Base-by-base conservation (phyloP, 176 grass and related monocot species). In the Oryza brachyantha region DNA sequence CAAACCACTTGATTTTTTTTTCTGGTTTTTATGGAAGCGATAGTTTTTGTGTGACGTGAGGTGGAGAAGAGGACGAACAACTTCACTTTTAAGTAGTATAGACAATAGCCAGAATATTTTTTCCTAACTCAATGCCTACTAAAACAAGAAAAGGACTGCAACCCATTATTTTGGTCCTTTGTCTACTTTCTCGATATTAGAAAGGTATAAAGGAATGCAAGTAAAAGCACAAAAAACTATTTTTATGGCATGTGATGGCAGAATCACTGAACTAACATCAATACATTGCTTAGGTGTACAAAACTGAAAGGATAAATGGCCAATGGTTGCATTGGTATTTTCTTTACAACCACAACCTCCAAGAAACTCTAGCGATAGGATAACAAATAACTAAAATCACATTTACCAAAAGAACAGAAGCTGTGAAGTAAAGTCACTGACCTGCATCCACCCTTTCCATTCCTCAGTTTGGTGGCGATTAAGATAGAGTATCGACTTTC, bases 371-470 rank as follows among this genome's bases (percentile, higher is more conserved):
- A 57, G 54, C 27, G 10, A 61, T 38, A 86, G 43, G n/a, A n/a
- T n/a, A n/a, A n/a, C n/a, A 69, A 26, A 54, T 37, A n/a, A 29
- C 29, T 64, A 68, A 50, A 29, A 42, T 57, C 27, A 17, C 5
- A 52, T 72, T 37, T 31, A 52, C 45, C 66, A 55, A 37, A 64
- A 71, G 32, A 74, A 84, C 16, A 22, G 63, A 42, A 79, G 21
- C 6, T 45, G 4, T 77, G 22, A 85, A 70, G 68, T 66, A 50
- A 29, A 70, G 75, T 27, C 16, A 84, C 80, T 64, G 37, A 94
- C 91, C 88, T 94, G 91, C 91, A 94, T 94, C 91, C 91, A 94
- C 39, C 91, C 91, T 88, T 76, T 94, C 91, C 91, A 94, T 80
- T 94, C 91, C 69, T 94, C 91, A 77, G 91, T 94, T 80, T 94